Base-by-base conservation (phyloP, 495 filamentous ascomycete species). In the Daldinia concentrica region DNA sequence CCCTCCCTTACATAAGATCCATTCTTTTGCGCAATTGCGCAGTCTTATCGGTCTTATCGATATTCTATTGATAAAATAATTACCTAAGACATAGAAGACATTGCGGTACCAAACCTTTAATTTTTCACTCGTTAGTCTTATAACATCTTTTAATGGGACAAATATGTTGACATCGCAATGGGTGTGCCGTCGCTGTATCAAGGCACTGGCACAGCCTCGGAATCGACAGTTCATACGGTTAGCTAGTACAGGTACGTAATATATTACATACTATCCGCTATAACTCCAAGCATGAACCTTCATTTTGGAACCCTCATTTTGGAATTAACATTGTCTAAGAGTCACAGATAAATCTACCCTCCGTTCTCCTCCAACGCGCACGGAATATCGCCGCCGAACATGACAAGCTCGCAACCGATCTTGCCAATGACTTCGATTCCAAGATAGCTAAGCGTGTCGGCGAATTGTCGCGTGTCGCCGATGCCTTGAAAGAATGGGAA, bases 401-500 rank as follows among this genome's bases (percentile, higher is more conserved):
- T 65, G 77, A 96, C 72, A 91, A 96, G 79, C 80, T 88, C n/a
- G 80, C 81, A 5, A 82, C 92, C 19, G 85, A 86, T 1, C 77
- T 87, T 27, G 83, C 77, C 45, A 86, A 73, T 76, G 82, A 86
- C 58, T 99, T 94, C 76, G 91, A 97, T 75, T 76, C 86, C 0
- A 88, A 87, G 67, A 82, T 86, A 4, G 92, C 93, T 4, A 95
- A 92, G 80, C 88, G 91, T 67, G 82, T 89, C 2, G 94, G 95
- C 50, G 92, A 97, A 77, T 79, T 96, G 43, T 84, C 87, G 30
- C 79, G 83, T n/a, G 86, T 97, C 8, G 86, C 88, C 34, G 77
- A 81, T 26, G 90, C 92, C 1, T 76, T 97, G 66, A 87, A 86
- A 72, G 88, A 93, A 77, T 95, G 89, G 77, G 86, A 93, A 39